Percentiles rank a stretch among this genome's conserved stretches.
Evolutionary conservation across 2,329 filamentous ascomycete genomes (phyloP).

Genomic region (Falciphora oryzae): DNA sequence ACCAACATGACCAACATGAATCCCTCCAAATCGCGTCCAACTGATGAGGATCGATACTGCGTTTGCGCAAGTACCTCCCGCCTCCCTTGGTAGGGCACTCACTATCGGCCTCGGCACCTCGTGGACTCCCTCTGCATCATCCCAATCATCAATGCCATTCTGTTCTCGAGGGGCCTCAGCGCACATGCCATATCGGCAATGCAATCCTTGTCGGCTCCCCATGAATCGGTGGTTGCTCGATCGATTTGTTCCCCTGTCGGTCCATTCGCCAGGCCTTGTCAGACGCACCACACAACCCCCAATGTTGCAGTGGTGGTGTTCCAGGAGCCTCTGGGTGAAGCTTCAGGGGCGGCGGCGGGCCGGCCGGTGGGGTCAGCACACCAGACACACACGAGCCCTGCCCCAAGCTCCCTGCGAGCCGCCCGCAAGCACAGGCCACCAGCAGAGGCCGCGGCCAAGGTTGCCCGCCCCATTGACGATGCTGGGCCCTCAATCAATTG

Average conservation of each 20-base stretch:
- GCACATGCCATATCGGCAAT: background rate
- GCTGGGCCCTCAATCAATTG: background rate
- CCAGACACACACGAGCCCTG: background rate
- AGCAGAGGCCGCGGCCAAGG: too few relatives aligned
- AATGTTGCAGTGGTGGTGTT: background rate
- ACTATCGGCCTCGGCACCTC: too few relatives aligned
- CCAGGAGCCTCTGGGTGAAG: background rate
- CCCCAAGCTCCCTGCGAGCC: background rate
- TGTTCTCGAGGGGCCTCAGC: background rate
- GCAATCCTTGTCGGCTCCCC: background rate
- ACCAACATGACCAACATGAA: too few relatives aligned
- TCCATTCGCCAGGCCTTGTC: background rate
- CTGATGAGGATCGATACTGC: too few relatives aligned
- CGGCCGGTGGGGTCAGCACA: background rate
- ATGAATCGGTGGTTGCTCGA: background rate
- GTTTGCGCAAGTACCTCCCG: too few relatives aligned
- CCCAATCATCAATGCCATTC: too few relatives aligned
- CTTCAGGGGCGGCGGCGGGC: background rate
- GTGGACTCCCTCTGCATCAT: background rate
- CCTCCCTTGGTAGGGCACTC: too few relatives aligned
- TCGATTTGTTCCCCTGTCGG: background rate
- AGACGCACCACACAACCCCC: too few relatives aligned
- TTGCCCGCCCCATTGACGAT: background rate
- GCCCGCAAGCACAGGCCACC: too few relatives aligned
- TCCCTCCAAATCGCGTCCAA: too few relatives aligned